Base-by-base conservation (phyloP, 257 asterid species). In the Fraxinus pennsylvanica region DNA sequence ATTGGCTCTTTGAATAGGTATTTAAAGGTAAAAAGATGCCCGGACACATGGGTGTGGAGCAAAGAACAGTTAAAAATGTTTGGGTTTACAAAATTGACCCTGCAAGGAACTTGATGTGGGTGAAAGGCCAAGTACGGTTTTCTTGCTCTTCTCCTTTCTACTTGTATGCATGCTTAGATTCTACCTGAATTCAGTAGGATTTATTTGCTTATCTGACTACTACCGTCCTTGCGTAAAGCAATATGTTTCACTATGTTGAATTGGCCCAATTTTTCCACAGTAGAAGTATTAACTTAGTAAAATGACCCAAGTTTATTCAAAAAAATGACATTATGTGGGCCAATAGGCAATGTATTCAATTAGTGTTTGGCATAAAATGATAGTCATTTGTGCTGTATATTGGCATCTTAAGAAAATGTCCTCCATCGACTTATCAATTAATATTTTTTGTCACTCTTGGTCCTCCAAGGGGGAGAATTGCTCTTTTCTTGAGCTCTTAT, bases 31-130 rank as follows among this genome's bases (percentile, higher is more conserved):
- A 79, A 90, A 95, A 95, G 85, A 95, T 95, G 98, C 94, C 98
- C 74, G 99, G 98, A 43, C 96, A 91, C 85, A 93, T 93, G 99
- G 99, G 99, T 43, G 93, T 86, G 61, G 92, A 76, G 78, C 98
- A 89, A 88, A 80, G 89, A 85, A 95, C 99, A 4, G 97, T 93
- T 14, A 90, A 95, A 84, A 95, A 90, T 78, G 94, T 95, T 70
- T 95, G 98, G 98, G 82, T 95, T 76, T 93, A 91, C 90, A 95
- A 92, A 87, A 85, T 95, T 72, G 98, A 95, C 72, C 97, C 99
- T 25, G 94, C 97, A 71, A 90, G 98, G 88, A 95, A 91, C 87
- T 75, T 95, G 83, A 74, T 95, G 88, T 93, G 99, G 98, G 97
- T 95, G 69, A 88, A 85, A 83, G 97, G 98, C 91, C 99, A 95